Evolutionary conservation across 441 rosid genomes (phyloP), one percentile per base, ranked within the genome.

Genomic region (Erodium moschatum): DNA sequence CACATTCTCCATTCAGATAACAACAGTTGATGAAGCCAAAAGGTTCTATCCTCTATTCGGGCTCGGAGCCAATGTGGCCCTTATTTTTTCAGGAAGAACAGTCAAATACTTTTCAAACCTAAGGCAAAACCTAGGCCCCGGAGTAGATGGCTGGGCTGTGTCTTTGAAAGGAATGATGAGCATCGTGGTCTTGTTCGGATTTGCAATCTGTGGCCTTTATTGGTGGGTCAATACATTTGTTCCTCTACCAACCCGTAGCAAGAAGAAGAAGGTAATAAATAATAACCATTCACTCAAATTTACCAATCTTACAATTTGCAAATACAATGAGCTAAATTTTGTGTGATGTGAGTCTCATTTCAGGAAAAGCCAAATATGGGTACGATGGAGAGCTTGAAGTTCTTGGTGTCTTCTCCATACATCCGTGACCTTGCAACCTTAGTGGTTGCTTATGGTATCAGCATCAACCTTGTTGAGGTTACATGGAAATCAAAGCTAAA

Each of bases 401-500:
- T 94, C 84, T 86, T 94, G 82, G 87, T 87, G 29, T 94, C 98
- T 65, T 88, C 95, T 27, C 87, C 75, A 67, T 94, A 94, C 80
- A 88, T 94, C 61, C 81, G 98, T 79, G 89, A 94, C 80, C 96
- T 94, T 75, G 97, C 98, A 16, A 87, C 96, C 69, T 80, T 94
- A 81, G 99, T 94, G 81, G 99, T 94, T 72, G 99, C 97, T 4
- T 94, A 94, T 66, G 98, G 97, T 76, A 91, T 94, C 60, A 94
- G 98, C 75, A 94, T 94, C 78, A 94, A 91, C 73, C 93, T 94
- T 44, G 98, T 94, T 5, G 98, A 94, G 75, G 97, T 91, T 70
- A 94, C 98, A 48, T 94, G 97, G 98, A 94, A 94, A 80, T 94
- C 97, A 31, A 94, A 94, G 82, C 96, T 94, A 70, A 94, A 94